Conservation (phyloP, 495 filamentous ascomycete genomes). For the Penicillium macrosclerotiorum region DNA sequence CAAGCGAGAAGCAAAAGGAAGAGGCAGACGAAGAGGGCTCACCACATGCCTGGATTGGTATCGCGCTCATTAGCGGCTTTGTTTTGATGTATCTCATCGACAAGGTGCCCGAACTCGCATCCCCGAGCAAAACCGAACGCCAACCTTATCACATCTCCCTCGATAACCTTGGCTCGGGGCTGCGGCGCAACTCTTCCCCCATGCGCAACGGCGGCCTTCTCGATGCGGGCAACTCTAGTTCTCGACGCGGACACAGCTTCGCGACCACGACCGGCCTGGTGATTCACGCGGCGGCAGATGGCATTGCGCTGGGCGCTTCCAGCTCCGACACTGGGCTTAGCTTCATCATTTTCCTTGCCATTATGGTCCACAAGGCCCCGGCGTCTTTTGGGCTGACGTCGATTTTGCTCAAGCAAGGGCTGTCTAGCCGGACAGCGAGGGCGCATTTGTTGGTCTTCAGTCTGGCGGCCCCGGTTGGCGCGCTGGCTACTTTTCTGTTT, state of each 20-base stretch:
- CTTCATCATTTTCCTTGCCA: conserved; percentile 90
- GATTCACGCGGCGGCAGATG: conserved; percentile 97
- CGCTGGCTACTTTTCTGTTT: conserved; percentile 75
- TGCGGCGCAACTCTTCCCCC: conserved; percentile 51
- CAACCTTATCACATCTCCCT: conserved; percentile 74
- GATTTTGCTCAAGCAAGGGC: conserved; percentile 80
- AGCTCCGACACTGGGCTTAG: conserved; percentile 69
- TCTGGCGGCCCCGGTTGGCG: conserved; percentile 84
- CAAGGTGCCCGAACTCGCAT: conserved; percentile 71
- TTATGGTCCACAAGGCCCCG: conserved; percentile 96
- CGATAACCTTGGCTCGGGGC: conserved; percentile 65
- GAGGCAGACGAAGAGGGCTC: conserved; percentile 40
- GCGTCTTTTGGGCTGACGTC: conserved; percentile 94
- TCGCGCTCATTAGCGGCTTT: conserved; percentile 85
- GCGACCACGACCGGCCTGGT: conserved; percentile 89
- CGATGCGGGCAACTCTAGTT: conserved; percentile 29
- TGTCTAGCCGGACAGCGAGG: conserved; percentile 80
- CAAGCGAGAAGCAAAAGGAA: conserved; percentile 43
- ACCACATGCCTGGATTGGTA: conserved; percentile 73
- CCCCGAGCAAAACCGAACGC: conserved; percentile 51
- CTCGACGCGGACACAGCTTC: conserved; percentile 40
- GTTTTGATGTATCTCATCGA: conserved; percentile 97
- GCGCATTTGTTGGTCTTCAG: conserved; percentile 89
- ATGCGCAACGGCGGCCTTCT: conserved; percentile 39
- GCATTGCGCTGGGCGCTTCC: conserved; percentile 91